Evolutionary conservation across 768 basidiomycete species (phyloP), one percentile per base, ranked within the genome.

Genomic region (Gymnopilus junonius): DNA sequence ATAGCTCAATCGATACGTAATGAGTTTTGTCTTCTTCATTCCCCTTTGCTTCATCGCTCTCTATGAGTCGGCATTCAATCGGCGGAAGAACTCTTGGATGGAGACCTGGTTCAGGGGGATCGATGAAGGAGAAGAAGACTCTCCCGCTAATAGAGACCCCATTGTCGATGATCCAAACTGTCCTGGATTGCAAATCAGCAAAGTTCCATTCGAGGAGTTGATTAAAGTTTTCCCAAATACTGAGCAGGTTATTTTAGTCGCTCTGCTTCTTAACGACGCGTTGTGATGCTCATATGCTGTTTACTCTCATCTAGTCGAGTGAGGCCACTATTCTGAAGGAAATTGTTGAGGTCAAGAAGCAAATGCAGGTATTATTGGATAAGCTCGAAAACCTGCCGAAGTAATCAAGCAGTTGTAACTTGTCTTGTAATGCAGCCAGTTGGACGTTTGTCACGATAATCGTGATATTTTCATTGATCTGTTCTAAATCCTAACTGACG

Each of bases 11-110:
- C 87, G 89, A 57, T 71, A 80, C 67, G 82, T 93, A 58, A 97
- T 98, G 95, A 76, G 78, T 23, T 67, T 82, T 43, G 63, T 97
- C n/a, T 97, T 98, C 80, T 91, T 89, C 76, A 63, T 95, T 57
- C 94, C 95, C 3, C 79, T 97, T 31, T 77, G 82, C 3, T 55
- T 82, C 15, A 91, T 97, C 65, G 91, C 94, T 0, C 69, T 95
- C 34, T 91, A 81, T 69, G 96, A 97, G 77, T 83, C 92, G 1
- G 80, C 81, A 10, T 72, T 82, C 51, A 77, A 83, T 62, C 72
- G 74, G 14, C 70, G 75, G 27, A 85, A 82, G 65, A 82, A 85
- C 65, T 76, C 73, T 8, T 93, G 91, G 90, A 76, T 92, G 72
- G 82, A 84, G 37, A 83, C 80, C 59, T 92, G 93, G 90, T 82